Percentiles rank a stretch among this genome's conserved stretches.
phyloP scores from a whole-genome alignment of 148 eudicot species.

The Spergularia bocconei region DNA sequence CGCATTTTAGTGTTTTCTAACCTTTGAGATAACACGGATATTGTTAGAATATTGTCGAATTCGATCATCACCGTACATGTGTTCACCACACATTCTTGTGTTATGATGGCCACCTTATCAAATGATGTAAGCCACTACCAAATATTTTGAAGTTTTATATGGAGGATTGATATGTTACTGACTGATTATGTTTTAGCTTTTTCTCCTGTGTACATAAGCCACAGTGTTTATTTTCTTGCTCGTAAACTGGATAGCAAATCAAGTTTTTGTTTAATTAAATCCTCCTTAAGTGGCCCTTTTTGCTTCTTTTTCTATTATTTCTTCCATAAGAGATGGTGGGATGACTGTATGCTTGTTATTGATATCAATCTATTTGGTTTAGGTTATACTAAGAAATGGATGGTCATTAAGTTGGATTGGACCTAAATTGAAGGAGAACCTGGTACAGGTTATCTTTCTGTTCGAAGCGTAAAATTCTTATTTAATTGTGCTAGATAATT shows the following conservation, averaged over 20 bases:
- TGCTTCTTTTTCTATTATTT: not conserved
- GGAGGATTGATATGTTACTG: slow-evolving; percentile 46
- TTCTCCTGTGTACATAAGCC: slow-evolving; percentile 13
- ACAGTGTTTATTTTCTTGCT: slow-evolving; percentile 18
- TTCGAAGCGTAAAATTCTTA: not conserved
- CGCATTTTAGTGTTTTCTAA: slow-evolving; percentile 23
- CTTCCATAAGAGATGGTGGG: not conserved
- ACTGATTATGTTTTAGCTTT: slow-evolving; percentile 28
- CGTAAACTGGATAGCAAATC: slow-evolving; percentile 13
- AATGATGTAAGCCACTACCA: slow-evolving; percentile 61
- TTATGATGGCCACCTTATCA: slow-evolving; percentile 44
- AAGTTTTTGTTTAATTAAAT: slow-evolving; percentile 11
- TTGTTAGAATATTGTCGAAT: slow-evolving; percentile 29
- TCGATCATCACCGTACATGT: slow-evolving; percentile 59
- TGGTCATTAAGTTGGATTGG: slow-evolving; percentile 11
- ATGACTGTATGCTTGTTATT: not conserved
- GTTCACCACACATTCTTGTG: slow-evolving; percentile 35
- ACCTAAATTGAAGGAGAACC: slow-evolving; percentile 1
- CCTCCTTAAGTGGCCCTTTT: not conserved
- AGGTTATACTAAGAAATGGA: slow-evolving; percentile 6
- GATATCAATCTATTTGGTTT: not conserved
- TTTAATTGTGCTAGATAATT: slow-evolving; percentile 11
- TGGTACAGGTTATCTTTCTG: slow-evolving; percentile 2
- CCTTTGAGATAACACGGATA: slow-evolving; percentile 33
- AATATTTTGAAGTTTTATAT: slow-evolving; percentile 15